Percentiles rank a stretch among this genome's conserved stretches.
Conservation (phyloP, 2,329 filamentous ascomycete species). For the Cladobotryum mycophilum region DNA sequence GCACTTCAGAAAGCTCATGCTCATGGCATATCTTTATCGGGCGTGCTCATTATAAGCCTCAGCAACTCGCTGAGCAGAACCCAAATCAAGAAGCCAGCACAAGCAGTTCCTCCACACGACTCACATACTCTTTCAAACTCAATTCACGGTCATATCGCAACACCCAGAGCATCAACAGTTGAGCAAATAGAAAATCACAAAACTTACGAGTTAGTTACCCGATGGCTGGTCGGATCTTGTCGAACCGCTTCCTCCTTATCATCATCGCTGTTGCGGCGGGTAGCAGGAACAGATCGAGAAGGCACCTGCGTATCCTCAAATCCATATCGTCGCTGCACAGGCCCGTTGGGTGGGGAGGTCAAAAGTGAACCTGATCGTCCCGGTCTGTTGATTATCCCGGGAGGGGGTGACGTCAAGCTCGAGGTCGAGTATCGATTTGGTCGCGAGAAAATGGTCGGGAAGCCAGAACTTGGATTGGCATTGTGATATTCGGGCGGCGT, state of each 20-base stretch:
- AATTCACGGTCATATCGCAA: no score
- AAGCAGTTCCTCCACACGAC: no score
- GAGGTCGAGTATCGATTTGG: slow-evolving; percentile 86
- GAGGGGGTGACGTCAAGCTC: slow-evolving; percentile 76
- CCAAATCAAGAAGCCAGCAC: no score
- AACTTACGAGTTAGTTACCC: slow-evolving; percentile 74
- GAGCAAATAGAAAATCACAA: slow-evolving; percentile 10
- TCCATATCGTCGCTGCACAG: slow-evolving; percentile 52
- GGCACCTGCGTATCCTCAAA: slow-evolving; percentile 50
- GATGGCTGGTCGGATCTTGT: slow-evolving; percentile 63
- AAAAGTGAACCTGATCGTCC: slow-evolving; percentile 73
- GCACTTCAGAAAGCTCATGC: no score
- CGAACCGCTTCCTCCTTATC: slow-evolving; percentile 73
- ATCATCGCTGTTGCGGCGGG: slow-evolving; percentile 84
- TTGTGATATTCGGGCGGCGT: slow-evolving; percentile 92
- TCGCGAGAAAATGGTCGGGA: slow-evolving; percentile 73
- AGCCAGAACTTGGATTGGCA: slow-evolving; percentile 47
- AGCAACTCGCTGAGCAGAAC: no score
- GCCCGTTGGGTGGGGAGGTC: slow-evolving; percentile 65
- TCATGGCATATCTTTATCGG: no score
- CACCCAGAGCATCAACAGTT: no score
- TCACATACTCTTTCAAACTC: no score
- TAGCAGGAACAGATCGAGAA: slow-evolving; percentile 79
- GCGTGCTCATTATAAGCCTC: no score
- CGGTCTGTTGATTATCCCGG: slow-evolving; percentile 66